A percentile compares a stretch with the other conserved stretches of the same genome.
Evolutionary conservation across 805 yeast species (phyloP).

Genomic region (Starmerella davenportii): DNA sequence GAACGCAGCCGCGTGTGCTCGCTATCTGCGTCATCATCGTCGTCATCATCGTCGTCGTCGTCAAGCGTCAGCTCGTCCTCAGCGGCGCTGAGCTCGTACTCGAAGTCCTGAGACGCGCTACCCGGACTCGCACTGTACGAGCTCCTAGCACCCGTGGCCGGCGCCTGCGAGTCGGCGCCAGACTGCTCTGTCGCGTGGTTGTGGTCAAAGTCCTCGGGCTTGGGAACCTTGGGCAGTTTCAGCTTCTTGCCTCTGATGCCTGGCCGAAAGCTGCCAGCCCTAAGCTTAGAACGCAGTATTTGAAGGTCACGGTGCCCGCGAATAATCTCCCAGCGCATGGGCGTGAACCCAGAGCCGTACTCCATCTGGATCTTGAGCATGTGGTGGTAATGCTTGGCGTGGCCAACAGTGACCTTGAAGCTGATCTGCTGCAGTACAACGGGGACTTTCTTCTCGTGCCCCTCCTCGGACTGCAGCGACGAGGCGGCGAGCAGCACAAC

Average conservation of each 20-base stretch:
- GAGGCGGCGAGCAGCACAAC: slow-evolving; percentile 52
- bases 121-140: not conserved
- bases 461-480: slow-evolving; percentile 54
- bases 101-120: not conserved
- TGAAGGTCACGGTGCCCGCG: slow-evolving; percentile 56
- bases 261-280: slow-evolving; percentile 5
- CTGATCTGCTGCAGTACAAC: slow-evolving; percentile 56
- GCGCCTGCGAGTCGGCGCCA: not conserved
- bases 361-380: slow-evolving; percentile 54
- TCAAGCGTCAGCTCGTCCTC: not conserved
- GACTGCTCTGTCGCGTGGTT: slow-evolving; percentile 3
- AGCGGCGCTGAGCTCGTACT: not conserved
- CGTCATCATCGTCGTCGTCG: slow-evolving; percentile 4
- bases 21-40: not conserved
- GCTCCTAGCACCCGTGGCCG: not conserved
- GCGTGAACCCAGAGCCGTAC: slow-evolving; percentile 70
- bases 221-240: slow-evolving; percentile 31
- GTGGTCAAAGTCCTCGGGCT: slow-evolving; percentile 2
- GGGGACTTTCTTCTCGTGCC: slow-evolving; percentile 50
- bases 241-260: slow-evolving; percentile 14
- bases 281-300: slow-evolving; percentile 48
- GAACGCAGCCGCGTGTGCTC: not conserved
- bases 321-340: slow-evolving; percentile 63
- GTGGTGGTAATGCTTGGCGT: slow-evolving; percentile 27
- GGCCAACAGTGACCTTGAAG: slow-evolving; percentile 33